Evolutionary conservation across 176 grass and related monocot species (phyloP).

Genomic region (Puya raimondii): DNA sequence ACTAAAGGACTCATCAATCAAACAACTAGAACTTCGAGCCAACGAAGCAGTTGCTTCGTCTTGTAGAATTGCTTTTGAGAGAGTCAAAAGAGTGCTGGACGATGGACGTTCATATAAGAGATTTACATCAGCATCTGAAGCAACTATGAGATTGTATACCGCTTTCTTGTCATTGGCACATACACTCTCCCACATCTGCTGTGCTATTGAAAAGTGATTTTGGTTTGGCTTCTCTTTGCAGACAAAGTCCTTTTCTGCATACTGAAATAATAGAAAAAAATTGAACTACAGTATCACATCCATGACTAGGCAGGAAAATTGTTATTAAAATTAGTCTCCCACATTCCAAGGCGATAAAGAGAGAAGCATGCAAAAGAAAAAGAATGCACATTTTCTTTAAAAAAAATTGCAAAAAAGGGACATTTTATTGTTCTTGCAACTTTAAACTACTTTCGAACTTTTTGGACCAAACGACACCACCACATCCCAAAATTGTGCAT

Average conservation of each 20-base stretch:
- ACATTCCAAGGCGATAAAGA: not conserved
- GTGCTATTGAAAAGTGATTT: slow-evolving; percentile 30
- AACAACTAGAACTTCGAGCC: slow-evolving; percentile 36
- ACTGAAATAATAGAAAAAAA: slow-evolving; percentile 41
- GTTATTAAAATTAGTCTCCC: not conserved
- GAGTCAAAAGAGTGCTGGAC: slow-evolving; percentile 37
- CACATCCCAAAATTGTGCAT: too few relatives aligned
- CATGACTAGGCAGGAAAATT: not conserved
- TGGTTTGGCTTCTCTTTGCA: slow-evolving; percentile 38
- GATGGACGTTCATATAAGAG: slow-evolving; percentile 36
- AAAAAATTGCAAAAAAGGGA: too few relatives aligned
- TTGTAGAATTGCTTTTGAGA: slow-evolving; percentile 74
- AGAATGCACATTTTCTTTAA: too few relatives aligned
- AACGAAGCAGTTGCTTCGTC: slow-evolving; percentile 46
- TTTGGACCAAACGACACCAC: too few relatives aligned
- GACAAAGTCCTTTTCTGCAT: slow-evolving; percentile 82
- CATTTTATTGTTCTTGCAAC: too few relatives aligned
- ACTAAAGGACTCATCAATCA: slow-evolving; percentile 11
- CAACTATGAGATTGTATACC: slow-evolving; percentile 67
- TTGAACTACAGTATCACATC: slow-evolving; percentile 8
- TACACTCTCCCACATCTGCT: slow-evolving; percentile 84
- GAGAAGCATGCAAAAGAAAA: not conserved
- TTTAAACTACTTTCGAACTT: too few relatives aligned
- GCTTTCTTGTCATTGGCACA: slow-evolving; percentile 70
- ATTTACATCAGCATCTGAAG: slow-evolving; percentile 67